Evolutionary conservation across 2,329 filamentous ascomycete species (phyloP).

Genomic region (Fusarium lateritium): DNA sequence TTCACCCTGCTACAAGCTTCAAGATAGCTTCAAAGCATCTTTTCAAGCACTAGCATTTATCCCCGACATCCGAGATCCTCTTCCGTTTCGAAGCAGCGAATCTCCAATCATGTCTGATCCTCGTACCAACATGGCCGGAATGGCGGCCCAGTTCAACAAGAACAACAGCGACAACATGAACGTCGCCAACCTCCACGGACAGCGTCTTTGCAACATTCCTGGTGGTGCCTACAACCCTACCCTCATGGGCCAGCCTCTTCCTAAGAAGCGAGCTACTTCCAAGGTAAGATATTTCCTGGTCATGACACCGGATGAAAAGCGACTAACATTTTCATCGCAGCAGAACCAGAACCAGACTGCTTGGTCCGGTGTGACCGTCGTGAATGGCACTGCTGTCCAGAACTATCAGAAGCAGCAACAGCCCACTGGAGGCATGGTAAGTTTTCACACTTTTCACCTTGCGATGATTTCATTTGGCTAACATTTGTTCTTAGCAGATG

Average conservation of each 20-base stretch:
- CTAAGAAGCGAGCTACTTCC: not conserved
- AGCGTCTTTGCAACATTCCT: not conserved
- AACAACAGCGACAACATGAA: not conserved
- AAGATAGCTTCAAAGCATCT: conserved; percentile 17
- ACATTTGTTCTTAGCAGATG: not conserved
- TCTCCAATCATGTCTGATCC: conserved; percentile 20
- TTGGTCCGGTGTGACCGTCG: not conserved
- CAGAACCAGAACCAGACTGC: not conserved
- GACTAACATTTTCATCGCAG: conserved; percentile 13
- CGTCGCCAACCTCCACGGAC: not conserved
- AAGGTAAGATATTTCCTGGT: conserved; percentile 14
- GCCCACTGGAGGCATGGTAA: conserved; percentile 1
- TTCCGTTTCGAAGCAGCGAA: not conserved
- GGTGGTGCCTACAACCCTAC: not conserved
- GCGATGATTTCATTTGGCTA: not conserved
- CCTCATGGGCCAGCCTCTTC: not conserved
- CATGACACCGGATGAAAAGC: conserved; percentile 4
- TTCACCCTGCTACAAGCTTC: conserved; percentile 3
- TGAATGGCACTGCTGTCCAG: not conserved
- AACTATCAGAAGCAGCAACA: not conserved
- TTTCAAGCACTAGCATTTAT: conserved; percentile 2
- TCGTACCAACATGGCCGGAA: not conserved
- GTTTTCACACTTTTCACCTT: not conserved
- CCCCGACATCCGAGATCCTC: conserved; percentile 7
- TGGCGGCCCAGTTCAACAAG: not conserved